Evolutionary conservation across 1,284 basidiomycete genomes (phyloP).

Genomic region (Sporisorium sorghi): DNA sequence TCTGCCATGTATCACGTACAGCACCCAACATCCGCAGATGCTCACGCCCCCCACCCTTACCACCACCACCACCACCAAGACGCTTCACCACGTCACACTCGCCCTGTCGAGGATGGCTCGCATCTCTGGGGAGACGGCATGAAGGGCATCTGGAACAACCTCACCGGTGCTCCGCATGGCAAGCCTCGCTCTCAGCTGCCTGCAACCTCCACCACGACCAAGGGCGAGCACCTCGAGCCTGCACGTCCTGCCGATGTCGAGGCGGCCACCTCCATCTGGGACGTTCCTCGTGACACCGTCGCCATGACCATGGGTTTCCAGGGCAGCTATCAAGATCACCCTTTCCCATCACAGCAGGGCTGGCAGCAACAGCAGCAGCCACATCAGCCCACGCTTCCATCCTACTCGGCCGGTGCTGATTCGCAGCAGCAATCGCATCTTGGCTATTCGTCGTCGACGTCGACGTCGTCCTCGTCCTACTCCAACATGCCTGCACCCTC

Average conservation of each 20-base stretch:
- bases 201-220: not conserved
- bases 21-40: not conserved
- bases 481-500: constrained; percentile 34
- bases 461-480: constrained; percentile 32
- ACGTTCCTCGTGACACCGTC: constrained; percentile 46
- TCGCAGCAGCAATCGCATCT: constrained; percentile 15
- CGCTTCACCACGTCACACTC: constrained; percentile 13
- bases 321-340: constrained; percentile 35
- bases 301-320: constrained; percentile 53
- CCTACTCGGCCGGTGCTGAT: constrained; percentile 15
- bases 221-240: constrained; percentile 38
- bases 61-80: constrained; percentile 9
- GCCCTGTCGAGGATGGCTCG: constrained; percentile 37
- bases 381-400: constrained; percentile 2
- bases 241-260: constrained; percentile 40
- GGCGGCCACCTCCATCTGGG: constrained; percentile 49
- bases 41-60: constrained; percentile 15
- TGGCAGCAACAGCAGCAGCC: constrained; percentile 31
- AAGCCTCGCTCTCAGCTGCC: constrained; percentile 24
- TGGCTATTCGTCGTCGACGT: constrained; percentile 16
- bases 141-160: constrained; percentile 49
- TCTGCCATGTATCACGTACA: constrained; percentile 12
- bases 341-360: constrained; percentile 24
- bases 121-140: constrained; percentile 49
- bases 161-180: constrained; percentile 42